Base-by-base conservation (phyloP, 768 basidiomycete species). In the Leccinum boreale region DNA sequence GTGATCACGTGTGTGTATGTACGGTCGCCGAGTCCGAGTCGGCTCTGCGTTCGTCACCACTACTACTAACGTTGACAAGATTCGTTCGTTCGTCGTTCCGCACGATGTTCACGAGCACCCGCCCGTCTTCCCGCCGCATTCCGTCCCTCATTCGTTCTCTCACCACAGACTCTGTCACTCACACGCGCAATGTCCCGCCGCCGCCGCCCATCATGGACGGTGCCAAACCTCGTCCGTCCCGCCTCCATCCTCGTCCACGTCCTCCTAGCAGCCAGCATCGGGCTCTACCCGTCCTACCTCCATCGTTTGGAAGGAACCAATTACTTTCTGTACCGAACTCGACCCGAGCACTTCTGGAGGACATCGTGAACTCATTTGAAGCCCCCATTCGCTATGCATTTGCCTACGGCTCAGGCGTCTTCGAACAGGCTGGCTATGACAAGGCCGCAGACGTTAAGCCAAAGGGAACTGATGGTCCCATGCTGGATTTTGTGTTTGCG, bases 401-500 rank as follows among this genome's bases (percentile, higher is more conserved):
- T 68, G 97, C 97, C 0, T 99, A 98, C 69, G 97, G 97, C 12
- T 93, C 90, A 3, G 97, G 96, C 0, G 94, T 98, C 2, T 97
- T 97, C 65, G 85, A 91, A 67, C 97, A 99, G 73, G 86, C 87
- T 55, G 92, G 95, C 17, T 91, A 95, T 64, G 62, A 65, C 58
- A 60, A 70, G 33, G 60, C 72, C 58, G n/a, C 47, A 0, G 56
- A 54, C n/a, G 65, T 67, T 19, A 65, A 63, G 28, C 65, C 62
- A 50, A 67, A 68, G 21, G 66, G 65, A 12, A 73, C 76, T 17
- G 71, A 76, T 19, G 67, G 73, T 45, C 94, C 94, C 0, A 92
- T 98, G 90, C 82, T 98, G 21, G 97, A 99, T 74, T 97, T 98
- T 66, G 84, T 99, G 73, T 92, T 99, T 70, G 95, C 94, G 0